These are phyloP conservation scores for Diospyros kaki DNA, from an alignment of 148 eudicot species.

Conservation along the genomic window DNA sequence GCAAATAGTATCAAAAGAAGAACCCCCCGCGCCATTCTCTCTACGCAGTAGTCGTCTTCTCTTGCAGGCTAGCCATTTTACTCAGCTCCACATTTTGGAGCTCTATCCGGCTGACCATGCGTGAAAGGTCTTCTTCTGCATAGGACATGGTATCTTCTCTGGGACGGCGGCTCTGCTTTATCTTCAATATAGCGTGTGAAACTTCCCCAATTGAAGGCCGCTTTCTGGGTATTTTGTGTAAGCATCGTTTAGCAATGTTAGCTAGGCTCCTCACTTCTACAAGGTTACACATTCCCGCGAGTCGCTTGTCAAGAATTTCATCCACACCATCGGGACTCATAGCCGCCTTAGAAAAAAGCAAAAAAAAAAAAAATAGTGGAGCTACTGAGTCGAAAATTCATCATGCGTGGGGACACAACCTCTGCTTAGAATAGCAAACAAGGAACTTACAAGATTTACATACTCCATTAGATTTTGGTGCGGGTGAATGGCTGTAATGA, in stretches of 20 bases:
- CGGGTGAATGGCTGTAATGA: slow-evolving; percentile 90
- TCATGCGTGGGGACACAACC: neutral
- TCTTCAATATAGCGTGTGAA: slow-evolving; percentile 62
- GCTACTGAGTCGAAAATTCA: neutral
- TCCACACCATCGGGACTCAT: slow-evolving; percentile 96
- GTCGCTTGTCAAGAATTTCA: slow-evolving; percentile 75
- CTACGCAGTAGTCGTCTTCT: slow-evolving; percentile 5
- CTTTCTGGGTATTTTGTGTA: slow-evolving; percentile 68
- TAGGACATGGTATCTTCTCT: slow-evolving; percentile 68
- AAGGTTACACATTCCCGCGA: slow-evolving; percentile 50
- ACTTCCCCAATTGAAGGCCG: slow-evolving; percentile 82
- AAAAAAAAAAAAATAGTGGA: neutral
- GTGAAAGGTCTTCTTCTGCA: slow-evolving; percentile 45
- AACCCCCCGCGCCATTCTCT: too few relatives aligned
- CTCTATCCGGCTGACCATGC: slow-evolving; percentile 57
- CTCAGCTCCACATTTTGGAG: slow-evolving; percentile 64
- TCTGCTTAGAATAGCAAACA: neutral
- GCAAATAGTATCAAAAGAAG: too few relatives aligned
- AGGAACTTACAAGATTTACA: slow-evolving; percentile 74
- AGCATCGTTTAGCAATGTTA: slow-evolving; percentile 68
- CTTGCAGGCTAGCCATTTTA: slow-evolving; percentile 56
- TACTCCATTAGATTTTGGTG: slow-evolving; percentile 94
- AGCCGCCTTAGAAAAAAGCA: slow-evolving; percentile 45
- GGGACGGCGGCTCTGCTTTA: slow-evolving; percentile 52
- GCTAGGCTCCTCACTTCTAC: slow-evolving; percentile 73